Conservation (phyloP, 345 rosid genomes). For the Pseudoturritis turrita region DNA sequence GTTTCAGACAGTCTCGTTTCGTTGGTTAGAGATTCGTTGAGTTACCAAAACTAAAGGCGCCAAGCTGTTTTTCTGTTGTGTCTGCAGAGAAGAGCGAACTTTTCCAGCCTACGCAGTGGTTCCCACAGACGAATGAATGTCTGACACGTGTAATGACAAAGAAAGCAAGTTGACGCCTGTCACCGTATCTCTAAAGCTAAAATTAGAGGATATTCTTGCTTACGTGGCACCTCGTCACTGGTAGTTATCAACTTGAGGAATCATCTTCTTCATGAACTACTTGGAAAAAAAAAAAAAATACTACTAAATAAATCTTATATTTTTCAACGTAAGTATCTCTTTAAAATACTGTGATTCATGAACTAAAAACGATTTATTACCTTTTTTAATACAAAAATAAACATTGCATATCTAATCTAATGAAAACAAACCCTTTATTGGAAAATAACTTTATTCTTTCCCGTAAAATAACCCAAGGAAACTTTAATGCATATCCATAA, state of each 20-base stretch:
- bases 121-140: not conserved
- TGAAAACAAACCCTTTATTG: not conserved
- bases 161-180: not conserved
- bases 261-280: not conserved
- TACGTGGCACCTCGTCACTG: conserved; percentile 6
- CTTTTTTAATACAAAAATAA: not conserved
- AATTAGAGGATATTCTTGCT: conserved; percentile 8
- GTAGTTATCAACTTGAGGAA: not conserved
- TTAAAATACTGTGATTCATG: not conserved
- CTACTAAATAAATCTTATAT: not conserved
- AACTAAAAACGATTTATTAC: not conserved
- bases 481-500: not conserved
- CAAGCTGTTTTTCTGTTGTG: not conserved
- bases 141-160: not conserved
- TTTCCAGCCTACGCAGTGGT: not conserved
- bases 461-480: not conserved
- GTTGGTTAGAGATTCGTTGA: not conserved
- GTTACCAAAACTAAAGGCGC: not conserved
- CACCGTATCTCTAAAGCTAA: not conserved
- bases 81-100: not conserved
- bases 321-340: not conserved
- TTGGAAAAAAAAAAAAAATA: too few relatives aligned
- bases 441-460: too few relatives aligned
- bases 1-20: not conserved
- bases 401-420: not conserved